These are phyloP conservation scores for Trichoderma koningiopsis DNA, from an alignment of 2,329 filamentous ascomycete species.

Conservation along the genomic window DNA sequence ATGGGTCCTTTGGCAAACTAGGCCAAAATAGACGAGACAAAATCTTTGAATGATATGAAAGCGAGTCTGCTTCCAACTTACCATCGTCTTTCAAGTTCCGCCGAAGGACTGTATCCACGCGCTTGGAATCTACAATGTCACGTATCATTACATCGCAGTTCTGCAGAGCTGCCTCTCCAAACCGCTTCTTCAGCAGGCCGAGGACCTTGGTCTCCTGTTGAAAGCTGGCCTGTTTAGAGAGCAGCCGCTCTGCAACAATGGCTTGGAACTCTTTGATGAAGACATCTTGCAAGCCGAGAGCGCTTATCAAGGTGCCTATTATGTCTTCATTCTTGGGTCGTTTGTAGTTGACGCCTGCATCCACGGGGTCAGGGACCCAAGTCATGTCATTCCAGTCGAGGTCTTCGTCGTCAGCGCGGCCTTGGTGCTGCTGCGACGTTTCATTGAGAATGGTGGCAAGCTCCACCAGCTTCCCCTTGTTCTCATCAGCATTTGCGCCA, in stretches of 20 bases:
- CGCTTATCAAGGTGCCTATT: conserved; percentile 83
- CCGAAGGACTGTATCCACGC: conserved; percentile 69
- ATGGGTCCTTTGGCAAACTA: conserved; percentile 69
- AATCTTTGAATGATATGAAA: conserved; percentile 75
- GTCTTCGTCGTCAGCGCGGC: conserved; percentile 64
- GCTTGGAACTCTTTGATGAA: conserved; percentile 94
- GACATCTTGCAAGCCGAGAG: conserved; percentile 84
- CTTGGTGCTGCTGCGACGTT: conserved; percentile 55
- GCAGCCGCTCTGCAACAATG: conserved; percentile 81
- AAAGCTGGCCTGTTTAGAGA: conserved; percentile 68
- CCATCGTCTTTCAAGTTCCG: conserved; percentile 39
- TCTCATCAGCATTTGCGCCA: conserved; percentile 51
- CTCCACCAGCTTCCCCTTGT: conserved; percentile 61
- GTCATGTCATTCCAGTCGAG: conserved; percentile 90
- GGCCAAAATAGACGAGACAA: conserved; percentile 95
- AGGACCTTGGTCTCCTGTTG: conserved; percentile 81
- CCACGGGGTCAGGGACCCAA: conserved; percentile 90
- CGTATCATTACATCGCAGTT: conserved; percentile 97
- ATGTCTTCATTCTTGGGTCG: conserved; percentile 88
- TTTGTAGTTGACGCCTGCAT: conserved; percentile 90
- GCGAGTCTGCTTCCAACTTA: conserved; percentile 27
- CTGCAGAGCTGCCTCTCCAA: conserved; percentile 83
- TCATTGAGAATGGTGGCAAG: conserved; percentile 68
- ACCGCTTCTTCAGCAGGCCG: conserved; percentile 82
- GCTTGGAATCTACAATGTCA: conserved; percentile 81